Conservation (phyloP, 139 green algal genomes). For the Chlamydomonas sphaeroides region DNA sequence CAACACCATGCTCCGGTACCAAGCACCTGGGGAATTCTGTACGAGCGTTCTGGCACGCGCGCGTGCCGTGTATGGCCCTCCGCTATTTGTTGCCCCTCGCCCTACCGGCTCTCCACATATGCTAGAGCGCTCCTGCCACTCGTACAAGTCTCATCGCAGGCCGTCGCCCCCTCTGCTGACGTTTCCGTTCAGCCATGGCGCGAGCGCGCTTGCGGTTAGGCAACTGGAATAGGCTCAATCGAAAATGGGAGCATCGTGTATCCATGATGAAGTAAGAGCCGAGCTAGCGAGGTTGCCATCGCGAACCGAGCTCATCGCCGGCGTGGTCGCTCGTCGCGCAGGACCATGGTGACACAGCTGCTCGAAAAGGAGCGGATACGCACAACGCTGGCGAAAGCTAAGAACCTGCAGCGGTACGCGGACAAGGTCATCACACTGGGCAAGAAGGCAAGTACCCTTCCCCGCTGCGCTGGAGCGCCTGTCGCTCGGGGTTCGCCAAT, state of each 20-base stretch:
- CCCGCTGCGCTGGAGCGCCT: too few species aligned
- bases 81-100: too few species aligned
- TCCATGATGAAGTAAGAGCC: constrained; percentile 45
- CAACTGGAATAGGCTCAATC: constrained; percentile 29
- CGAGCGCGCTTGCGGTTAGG: constrained; percentile 18
- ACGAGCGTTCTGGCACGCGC: too few species aligned
- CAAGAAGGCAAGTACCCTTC: too few species aligned
- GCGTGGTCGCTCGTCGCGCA: constrained; percentile 32
- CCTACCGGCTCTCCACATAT: too few species aligned
- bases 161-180: too few species aligned
- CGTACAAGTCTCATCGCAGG: too few species aligned
- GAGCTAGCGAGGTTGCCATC: background rate
- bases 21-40: too few species aligned
- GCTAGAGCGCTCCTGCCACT: too few species aligned
- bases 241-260: constrained; percentile 34
- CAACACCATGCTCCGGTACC: too few species aligned
- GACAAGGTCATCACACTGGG: constrained; percentile 85
- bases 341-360: constrained; percentile 95
- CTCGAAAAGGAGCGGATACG: constrained; percentile 93
- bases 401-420: constrained; percentile 83
- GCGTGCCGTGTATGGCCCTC: too few species aligned
- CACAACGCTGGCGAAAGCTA: constrained; percentile 90
- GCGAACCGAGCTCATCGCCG: background rate
- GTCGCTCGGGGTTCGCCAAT: too few species aligned
- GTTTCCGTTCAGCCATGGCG: background rate